Base-by-base conservation (phyloP, 371 early-diverging fungal genomes). In the Apophysomyces sp. region DNA sequence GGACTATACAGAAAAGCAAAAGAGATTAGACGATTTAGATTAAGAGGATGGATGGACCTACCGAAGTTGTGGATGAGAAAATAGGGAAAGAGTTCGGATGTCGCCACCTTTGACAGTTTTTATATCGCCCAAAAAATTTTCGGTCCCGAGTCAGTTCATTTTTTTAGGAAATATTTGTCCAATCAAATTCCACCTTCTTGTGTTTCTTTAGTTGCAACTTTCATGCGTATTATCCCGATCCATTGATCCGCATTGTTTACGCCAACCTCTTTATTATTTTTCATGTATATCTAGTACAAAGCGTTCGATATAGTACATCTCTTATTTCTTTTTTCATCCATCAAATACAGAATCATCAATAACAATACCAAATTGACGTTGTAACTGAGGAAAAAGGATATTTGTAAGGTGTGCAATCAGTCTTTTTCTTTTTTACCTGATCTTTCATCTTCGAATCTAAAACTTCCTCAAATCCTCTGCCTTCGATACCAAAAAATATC, bases 281-380 rank as follows among this genome's bases (percentile, higher is more conserved):
- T 2, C 34, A 34, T 34, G 2, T 11, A 34, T 13, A 34, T 2
- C 7, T 34, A 11, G 13, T 2, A 34, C 34, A 1, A n/a, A n/a
- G n/a, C n/a, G n/a, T n/a, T n/a, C n/a, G n/a, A n/a, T n/a, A n/a
- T n/a, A n/a, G n/a, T n/a, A n/a, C n/a, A 34, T 34, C 13, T 11
- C 1, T 52, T 52, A 52, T 21, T 52, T 28, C 4, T 52, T 28
- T 13, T 41, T 60, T 37, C 63, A 79, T 39, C 67, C 89, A 57
- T 91, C 87, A 79, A 92, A 91, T 6, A 85, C 78, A 6, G 73
- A 74, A 18, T 87, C 82, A 61, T 91, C 90, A 31, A 92, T 65
- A 54, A 73, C 73, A 26, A 91, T 78, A 36, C 91, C 93, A 65
- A 86, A 89, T 71, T 86, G 82, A 28, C 76, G 74, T 66, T 86